These are phyloP conservation scores for Pleurotus ostreatus DNA, from an alignment of 768 basidiomycete genomes.

Conservation along the genomic window DNA sequence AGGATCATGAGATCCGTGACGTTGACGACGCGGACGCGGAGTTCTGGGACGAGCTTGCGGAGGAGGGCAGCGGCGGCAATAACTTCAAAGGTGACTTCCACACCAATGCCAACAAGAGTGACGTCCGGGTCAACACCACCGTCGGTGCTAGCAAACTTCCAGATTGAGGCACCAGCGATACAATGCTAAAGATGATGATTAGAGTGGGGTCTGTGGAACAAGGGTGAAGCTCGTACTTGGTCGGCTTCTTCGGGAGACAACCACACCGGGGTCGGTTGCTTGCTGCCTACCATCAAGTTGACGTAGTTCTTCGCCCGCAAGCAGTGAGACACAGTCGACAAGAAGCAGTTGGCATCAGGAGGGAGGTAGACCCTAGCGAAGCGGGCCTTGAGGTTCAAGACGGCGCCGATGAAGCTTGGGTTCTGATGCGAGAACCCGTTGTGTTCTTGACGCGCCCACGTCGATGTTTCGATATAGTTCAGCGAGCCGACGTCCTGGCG, in stretches of 20 bases:
- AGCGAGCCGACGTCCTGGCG: constrained; percentile 65
- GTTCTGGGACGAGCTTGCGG: constrained; percentile 58
- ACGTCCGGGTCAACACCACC: constrained; percentile 71
- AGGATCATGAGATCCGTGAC: constrained; percentile 89
- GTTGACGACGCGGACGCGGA: constrained; percentile 85
- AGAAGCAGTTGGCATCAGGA: constrained; percentile 86
- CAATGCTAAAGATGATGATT: constrained; percentile 52
- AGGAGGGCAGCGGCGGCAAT: constrained; percentile 82
- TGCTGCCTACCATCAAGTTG: constrained; percentile 87
- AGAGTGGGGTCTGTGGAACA: constrained; percentile 6
- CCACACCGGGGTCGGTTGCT: constrained; percentile 80
- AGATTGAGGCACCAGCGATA: constrained; percentile 81
- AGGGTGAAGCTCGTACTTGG: constrained; percentile 30
- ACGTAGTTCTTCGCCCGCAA: constrained; percentile 81
- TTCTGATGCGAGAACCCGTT: constrained; percentile 89
- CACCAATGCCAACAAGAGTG: constrained; percentile 83
- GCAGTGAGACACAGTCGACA: constrained; percentile 83
- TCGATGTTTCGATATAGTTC: constrained; percentile 87
- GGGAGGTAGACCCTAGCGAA: constrained; percentile 79
- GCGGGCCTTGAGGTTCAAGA: constrained; percentile 73
- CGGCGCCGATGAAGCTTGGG: constrained; percentile 78
- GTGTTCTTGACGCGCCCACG: constrained; percentile 82
- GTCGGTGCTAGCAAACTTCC: constrained; percentile 79
- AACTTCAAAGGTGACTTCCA: constrained; percentile 86
- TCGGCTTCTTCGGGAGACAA: constrained; percentile 73